Evolutionary conservation across 2,329 filamentous ascomycete genomes (phyloP).

Genomic region (Pestalotiopsis sp.): DNA sequence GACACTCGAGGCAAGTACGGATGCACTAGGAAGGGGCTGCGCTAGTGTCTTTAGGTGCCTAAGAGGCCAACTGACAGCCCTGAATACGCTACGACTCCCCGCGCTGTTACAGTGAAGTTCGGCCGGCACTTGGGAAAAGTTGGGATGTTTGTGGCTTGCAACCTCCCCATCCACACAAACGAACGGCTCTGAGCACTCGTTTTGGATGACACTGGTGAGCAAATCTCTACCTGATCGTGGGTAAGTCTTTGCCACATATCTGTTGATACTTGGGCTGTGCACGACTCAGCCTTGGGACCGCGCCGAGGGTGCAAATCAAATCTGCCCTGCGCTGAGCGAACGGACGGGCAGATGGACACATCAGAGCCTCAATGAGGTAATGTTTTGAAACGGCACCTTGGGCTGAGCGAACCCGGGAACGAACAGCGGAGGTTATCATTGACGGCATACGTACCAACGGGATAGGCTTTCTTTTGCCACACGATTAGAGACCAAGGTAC

Average conservation of each 20-base stretch:
- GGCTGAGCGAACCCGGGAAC: background rate
- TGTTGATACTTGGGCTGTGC: background rate
- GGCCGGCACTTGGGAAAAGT: background rate
- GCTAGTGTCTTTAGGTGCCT: too few species aligned
- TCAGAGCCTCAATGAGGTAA: background rate
- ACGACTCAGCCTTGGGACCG: slow-evolving; percentile 4
- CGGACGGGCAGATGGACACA: background rate
- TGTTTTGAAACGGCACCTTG: background rate
- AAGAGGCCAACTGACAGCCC: too few species aligned
- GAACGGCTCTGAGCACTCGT: too few species aligned
- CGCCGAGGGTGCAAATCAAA: background rate
- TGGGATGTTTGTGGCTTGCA: background rate
- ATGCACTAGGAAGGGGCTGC: background rate
- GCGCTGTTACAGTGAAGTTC: background rate
- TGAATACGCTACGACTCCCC: background rate
- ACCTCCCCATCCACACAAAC: too few species aligned
- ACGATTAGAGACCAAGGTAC: background rate
- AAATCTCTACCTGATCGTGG: too few species aligned
- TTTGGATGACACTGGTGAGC: too few species aligned
- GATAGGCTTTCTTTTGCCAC: background rate
- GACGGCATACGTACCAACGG: background rate
- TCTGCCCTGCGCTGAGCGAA: background rate
- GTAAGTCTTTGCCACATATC: background rate
- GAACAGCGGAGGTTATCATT: background rate
- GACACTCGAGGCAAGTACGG: background rate